Evolutionary conservation across 2,329 filamentous ascomycete species (phyloP).

Genomic region (Didymella keratinophila): DNA sequence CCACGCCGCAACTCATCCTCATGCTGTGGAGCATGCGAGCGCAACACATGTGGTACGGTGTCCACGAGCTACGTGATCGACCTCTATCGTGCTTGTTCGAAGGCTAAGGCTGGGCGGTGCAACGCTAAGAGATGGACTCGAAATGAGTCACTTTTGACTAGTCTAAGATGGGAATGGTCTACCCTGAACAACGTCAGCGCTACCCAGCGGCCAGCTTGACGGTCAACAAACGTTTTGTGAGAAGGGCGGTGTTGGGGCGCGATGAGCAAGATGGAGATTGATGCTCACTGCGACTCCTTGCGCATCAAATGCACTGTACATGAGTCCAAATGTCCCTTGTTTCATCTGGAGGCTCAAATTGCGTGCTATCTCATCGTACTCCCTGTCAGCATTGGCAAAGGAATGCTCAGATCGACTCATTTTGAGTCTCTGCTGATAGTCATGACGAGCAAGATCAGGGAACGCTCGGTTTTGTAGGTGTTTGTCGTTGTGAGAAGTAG

Average conservation of each 20-base stretch:
- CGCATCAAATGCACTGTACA: neutral
- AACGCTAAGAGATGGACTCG: conserved; percentile 2
- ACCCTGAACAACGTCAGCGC: neutral
- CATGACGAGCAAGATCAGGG: neutral
- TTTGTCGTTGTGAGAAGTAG: neutral
- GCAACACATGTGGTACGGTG: neutral
- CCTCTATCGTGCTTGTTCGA: neutral
- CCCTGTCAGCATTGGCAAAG: neutral
- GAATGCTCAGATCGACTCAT: conserved; percentile 14
- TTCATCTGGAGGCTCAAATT: neutral
- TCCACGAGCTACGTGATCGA: conserved; percentile 3
- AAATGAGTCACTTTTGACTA: conserved; percentile 27
- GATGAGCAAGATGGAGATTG: neutral
- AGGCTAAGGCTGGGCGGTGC: conserved; percentile 3
- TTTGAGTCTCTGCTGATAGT: neutral
- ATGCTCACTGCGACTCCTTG: neutral
- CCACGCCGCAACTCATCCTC: neutral
- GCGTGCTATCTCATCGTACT: neutral
- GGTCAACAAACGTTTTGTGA: neutral
- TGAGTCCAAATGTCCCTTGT: neutral
- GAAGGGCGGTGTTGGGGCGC: neutral
- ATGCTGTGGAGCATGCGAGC: neutral
- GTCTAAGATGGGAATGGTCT: neutral
- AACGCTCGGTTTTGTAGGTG: neutral
- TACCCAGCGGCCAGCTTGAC: neutral